Conservation (phyloP, 805 yeast species). For the Candida golubevii region DNA sequence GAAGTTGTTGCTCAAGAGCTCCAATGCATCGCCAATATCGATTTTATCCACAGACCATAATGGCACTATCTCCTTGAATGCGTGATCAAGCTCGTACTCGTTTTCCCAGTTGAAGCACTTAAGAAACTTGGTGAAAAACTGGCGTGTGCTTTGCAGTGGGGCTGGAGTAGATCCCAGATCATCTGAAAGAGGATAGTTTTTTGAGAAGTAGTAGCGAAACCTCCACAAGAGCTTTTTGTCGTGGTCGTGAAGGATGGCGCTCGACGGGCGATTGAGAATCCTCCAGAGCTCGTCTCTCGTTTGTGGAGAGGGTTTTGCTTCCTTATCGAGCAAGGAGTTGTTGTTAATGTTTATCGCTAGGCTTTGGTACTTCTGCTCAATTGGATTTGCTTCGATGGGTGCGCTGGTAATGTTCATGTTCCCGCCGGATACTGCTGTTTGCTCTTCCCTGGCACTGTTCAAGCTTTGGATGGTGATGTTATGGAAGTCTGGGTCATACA, state of each 20-base stretch:
- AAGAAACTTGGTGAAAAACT: constrained; percentile 67
- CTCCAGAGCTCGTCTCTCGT: constrained; percentile 66
- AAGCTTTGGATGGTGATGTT: constrained; percentile 9
- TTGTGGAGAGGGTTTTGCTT: constrained; percentile 83
- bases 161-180: constrained; percentile 21
- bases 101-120: constrained; percentile 89
- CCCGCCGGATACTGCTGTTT: constrained; percentile 1
- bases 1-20: constrained; percentile 75
- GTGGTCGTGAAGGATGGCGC: constrained; percentile 70
- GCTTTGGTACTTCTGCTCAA: constrained; percentile 81
- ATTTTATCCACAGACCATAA: constrained; percentile 64
- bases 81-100: constrained; percentile 73
- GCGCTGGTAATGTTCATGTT: neutral
- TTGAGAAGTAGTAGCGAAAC: constrained; percentile 67
- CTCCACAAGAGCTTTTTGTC: constrained; percentile 90
- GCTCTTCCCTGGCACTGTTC: constrained; percentile 7
- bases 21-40: constrained; percentile 81
- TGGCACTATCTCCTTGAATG: constrained; percentile 61
- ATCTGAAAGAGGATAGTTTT: constrained; percentile 38
- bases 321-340: constrained; percentile 72
- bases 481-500: constrained; percentile 44
- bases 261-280: constrained; percentile 76
- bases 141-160: constrained; percentile 47
- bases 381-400: constrained; percentile 51
- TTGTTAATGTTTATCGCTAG: constrained; percentile 76